Evolutionary conservation across 2,329 filamentous ascomycete species (phyloP).

Genomic region (Fusarium longipes): DNA sequence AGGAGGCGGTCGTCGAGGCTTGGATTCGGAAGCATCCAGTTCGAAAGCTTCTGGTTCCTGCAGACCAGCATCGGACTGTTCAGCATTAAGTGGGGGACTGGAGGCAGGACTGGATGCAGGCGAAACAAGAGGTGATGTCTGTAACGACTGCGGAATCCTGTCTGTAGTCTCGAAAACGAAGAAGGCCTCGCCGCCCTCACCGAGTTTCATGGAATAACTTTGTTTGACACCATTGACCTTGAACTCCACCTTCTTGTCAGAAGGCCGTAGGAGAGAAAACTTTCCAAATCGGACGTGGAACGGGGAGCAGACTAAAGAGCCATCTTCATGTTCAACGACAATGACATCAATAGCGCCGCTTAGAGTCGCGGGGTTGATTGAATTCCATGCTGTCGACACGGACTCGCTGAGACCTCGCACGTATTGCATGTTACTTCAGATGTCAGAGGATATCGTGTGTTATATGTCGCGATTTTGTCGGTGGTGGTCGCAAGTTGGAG

Average conservation of each 20-base stretch:
- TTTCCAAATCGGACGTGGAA: slow-evolving; percentile 99
- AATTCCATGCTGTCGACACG: slow-evolving; percentile 99
- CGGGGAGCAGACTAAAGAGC: slow-evolving; percentile 87
- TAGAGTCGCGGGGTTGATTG: slow-evolving; percentile 96
- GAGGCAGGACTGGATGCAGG: slow-evolving; percentile 88
- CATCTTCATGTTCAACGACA: slow-evolving; percentile 96
- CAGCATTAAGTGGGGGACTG: slow-evolving; percentile 75
- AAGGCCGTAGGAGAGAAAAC: slow-evolving; percentile 93
- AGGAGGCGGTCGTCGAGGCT: slow-evolving; percentile 58
- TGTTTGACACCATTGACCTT: slow-evolving; percentile 92
- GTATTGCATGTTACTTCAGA: slow-evolving; percentile 82
- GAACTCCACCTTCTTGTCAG: slow-evolving; percentile 99
- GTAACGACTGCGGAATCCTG: slow-evolving; percentile 89
- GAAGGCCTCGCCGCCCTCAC: slow-evolving; percentile 96
- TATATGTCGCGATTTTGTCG: background rate
- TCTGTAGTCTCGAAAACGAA: slow-evolving; percentile 98
- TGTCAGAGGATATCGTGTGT: slow-evolving; percentile 17
- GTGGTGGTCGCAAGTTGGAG: slow-evolving; percentile 9
- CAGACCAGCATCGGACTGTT: slow-evolving; percentile 54
- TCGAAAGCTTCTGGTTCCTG: slow-evolving; percentile 78
- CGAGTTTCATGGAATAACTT: slow-evolving; percentile 97
- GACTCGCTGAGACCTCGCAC: slow-evolving; percentile 94
- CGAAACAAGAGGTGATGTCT: slow-evolving; percentile 93
- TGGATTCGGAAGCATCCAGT: slow-evolving; percentile 62
- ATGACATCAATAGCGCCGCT: slow-evolving; percentile 99